Evolutionary conservation across 805 yeast genomes (phyloP), one percentile per base, ranked within the genome.

Genomic region (Sungouiella thailandica): DNA sequence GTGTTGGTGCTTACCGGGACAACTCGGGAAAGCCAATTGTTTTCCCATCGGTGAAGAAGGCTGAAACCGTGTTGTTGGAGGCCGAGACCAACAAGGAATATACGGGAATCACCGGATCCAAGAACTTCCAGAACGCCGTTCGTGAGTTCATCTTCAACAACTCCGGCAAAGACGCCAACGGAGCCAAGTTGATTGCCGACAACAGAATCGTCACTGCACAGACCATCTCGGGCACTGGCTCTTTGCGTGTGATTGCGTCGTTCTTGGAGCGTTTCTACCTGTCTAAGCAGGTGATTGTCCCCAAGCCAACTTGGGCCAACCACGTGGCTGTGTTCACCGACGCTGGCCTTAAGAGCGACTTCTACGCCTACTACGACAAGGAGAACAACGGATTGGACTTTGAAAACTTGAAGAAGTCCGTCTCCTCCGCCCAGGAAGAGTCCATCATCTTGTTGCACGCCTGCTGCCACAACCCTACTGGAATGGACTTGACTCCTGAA

Each of bases 401-500:
- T 42, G 78, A 70, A 17, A 79, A 80, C 30, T 66, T 87, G 68
- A 54, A 83, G 32, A 56, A 57, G 22, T 84, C 85, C 34, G 60
- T 88, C 30, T 49, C 65, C 16, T 52, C 58, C 23, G 79, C 80
- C 25, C 73, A 73, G 19, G 64, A 64, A 22, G 85, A 83, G 17
- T 68, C 81, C 15, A 73, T 77, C 34, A 80, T 88, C 15, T 69
- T 89, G 36, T 72, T 89, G 40, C 97, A 89, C 60, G 96, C 96
- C 7, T 88, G 96, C 57, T 93, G 96, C 52, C 97, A 89, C 68
- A 90, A 89, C 69, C 97, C 97, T 35, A 90, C 97, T 13, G 97
- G 97, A 44, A 78, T 89, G 58, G 97, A 89, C 57, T 93, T 95
- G 41, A 77, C 86, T 12, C 60, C 64, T 17, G 84, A 77, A 43